phyloP scores from a whole-genome alignment of 2,329 filamentous ascomycete species.

The Magnaporthiopsis poae region DNA sequence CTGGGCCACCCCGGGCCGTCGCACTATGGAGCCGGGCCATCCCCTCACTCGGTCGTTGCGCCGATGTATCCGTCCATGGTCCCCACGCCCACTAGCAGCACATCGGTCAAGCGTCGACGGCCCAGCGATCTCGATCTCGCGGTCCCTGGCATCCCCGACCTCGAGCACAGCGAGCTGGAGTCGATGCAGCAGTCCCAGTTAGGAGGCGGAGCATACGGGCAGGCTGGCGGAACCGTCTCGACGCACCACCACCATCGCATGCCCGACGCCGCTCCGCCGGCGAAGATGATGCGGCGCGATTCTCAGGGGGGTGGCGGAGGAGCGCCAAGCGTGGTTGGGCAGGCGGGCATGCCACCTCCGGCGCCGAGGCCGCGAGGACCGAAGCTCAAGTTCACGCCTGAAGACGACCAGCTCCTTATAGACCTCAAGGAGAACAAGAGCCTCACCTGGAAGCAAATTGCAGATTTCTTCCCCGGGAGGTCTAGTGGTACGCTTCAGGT shows the following conservation, averaged over 20 bases:
- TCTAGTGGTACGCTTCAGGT: constrained; percentile 87
- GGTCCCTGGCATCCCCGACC: constrained; percentile 38
- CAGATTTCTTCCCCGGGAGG: constrained; percentile 85
- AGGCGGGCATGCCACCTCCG: constrained; percentile 76
- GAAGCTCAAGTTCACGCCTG: constrained; percentile 86
- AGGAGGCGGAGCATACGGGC: constrained; percentile 39
- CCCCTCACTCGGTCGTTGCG: constrained; percentile 35
- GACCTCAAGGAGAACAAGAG: constrained; percentile 91
- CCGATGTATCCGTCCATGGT: constrained; percentile 40
- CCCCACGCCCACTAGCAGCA: constrained; percentile 20
- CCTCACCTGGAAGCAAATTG: constrained; percentile 94
- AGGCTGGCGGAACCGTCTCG: constrained; percentile 46
- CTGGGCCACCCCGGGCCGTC: constrained; percentile 41
- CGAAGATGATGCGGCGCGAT: constrained; percentile 56
- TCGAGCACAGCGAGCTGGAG: constrained; percentile 46
- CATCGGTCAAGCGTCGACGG: constrained; percentile 41
- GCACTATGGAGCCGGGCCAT: constrained; percentile 41
- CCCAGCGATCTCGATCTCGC: constrained; percentile 51
- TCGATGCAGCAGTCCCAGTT: constrained; percentile 45
- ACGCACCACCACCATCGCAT: constrained; percentile 68
- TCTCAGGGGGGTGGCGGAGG: constrained; percentile 35
- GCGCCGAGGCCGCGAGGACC: constrained; percentile 73
- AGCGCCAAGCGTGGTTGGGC: constrained; percentile 75
- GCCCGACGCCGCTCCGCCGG: constrained; percentile 61
- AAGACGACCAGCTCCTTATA: constrained; percentile 79